Evolutionary conservation across 139 green algal species (phyloP), one percentile per base, ranked within the genome.

Genomic region (Zygnema circumcarinatum): DNA sequence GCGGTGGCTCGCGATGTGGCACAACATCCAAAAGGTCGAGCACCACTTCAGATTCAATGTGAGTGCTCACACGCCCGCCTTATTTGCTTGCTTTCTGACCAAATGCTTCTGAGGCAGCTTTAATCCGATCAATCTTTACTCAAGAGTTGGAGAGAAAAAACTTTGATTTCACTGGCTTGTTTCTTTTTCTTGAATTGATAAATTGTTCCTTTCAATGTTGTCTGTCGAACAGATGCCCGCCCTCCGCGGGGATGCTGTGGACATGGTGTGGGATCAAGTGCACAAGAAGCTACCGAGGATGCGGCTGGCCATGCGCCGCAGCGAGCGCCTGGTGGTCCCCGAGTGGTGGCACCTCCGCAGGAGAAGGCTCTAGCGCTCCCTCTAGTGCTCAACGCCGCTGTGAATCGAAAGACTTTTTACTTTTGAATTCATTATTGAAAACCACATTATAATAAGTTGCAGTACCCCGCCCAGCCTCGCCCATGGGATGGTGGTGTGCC

Each of bases 21-120:
- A 31, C 31, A 42, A 3, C 0, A 42, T 88, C 41, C 25, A 82
- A 21, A 35, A 38, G 1, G 80, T 86, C 25, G 47, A 86, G 54
- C 54, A 86, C 32, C 80, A 86, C 80, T 86, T 86, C 31, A 38
- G 72, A 38, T 86, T 67, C 80, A 38, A 81, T 39, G 69, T 78
- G 7, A 62, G 47, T 62, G n/a, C n/a, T n/a, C n/a, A n/a, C n/a
- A n/a, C n/a, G n/a, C n/a, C n/a, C n/a, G n/a, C n/a, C n/a, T n/a
- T n/a, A n/a, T n/a, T n/a, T n/a, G n/a, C n/a, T n/a, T n/a, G n/a
- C n/a, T n/a, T n/a, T n/a, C n/a, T n/a, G n/a, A n/a, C n/a, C n/a
- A n/a, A n/a, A 72, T 72, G 54, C 54, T 25, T 72, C 25, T 33
- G 54, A 72, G 54, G 25, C 25, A 72, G 54, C 29, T 25, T 72